These are phyloP conservation scores for Trypanosoma theileri DNA, from an alignment of 208 protist species.

Conservation along the genomic window DNA sequence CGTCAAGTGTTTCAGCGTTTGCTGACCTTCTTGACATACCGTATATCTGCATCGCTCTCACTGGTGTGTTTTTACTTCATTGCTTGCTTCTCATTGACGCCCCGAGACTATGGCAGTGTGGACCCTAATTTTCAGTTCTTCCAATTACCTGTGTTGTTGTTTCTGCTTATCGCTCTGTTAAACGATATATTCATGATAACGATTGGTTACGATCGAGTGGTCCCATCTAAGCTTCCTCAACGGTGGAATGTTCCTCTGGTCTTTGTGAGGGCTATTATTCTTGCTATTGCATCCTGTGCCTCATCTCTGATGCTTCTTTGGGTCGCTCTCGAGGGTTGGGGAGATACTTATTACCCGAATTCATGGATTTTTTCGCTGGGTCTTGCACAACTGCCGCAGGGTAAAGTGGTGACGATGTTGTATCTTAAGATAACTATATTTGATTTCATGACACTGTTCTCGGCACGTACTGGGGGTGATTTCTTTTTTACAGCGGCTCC, in stretches of 20 bases:
- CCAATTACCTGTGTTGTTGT: constrained; percentile 85
- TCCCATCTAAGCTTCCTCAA: constrained; percentile 30
- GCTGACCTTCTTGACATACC: constrained; percentile 86
- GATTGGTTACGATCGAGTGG: constrained; percentile 45
- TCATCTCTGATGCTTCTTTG: constrained; percentile 60
- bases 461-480: constrained; percentile 69
- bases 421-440: constrained; percentile 91
- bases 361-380: constrained; percentile 63
- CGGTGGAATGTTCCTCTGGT: constrained; percentile 48
- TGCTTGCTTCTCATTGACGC: constrained; percentile 68
- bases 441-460: constrained; percentile 91
- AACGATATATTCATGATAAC: constrained; percentile 53
- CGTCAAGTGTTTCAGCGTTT: constrained; percentile 96
- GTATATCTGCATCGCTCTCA: constrained; percentile 76
- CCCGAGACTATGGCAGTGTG: constrained; percentile 57
- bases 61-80: constrained; percentile 87
- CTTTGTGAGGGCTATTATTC: constrained; percentile 30
- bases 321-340: constrained; percentile 37
- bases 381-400: constrained; percentile 58
- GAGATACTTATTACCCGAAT: constrained; percentile 49
- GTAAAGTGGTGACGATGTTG: constrained; percentile 80
- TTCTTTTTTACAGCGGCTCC: constrained; percentile 76
- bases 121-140: constrained; percentile 78
- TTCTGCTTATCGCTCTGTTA: constrained; percentile 90
- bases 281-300: constrained; percentile 38